These are phyloP conservation scores for Vanilla planifolia DNA, from an alignment of 106 monocot genomes.

Conservation along the genomic window DNA sequence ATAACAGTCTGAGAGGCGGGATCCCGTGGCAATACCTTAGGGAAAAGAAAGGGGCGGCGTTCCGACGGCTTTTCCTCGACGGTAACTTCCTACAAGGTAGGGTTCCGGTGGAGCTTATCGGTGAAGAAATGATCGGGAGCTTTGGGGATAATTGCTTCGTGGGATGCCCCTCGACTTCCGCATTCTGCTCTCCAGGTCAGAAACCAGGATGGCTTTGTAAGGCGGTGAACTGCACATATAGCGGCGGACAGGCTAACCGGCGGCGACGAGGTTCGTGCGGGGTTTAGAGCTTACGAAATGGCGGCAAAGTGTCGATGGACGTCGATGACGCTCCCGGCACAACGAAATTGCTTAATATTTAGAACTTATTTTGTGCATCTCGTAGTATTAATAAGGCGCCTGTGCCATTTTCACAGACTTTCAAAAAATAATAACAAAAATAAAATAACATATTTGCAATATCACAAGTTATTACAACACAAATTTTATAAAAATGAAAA, in stretches of 20 bases:
- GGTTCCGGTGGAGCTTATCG: constrained; percentile 29
- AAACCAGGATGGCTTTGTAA: constrained; percentile 45
- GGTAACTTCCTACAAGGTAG: constrained; percentile 55
- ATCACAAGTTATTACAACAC: too few relatives aligned
- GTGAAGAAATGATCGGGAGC: constrained; percentile 27
- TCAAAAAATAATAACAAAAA: too few relatives aligned
- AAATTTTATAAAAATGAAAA: too few relatives aligned
- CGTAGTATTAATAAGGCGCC: too few relatives aligned
- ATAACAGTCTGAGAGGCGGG: constrained; percentile 42
- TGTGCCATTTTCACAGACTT: too few relatives aligned
- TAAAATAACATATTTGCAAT: too few relatives aligned
- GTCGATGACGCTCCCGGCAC: neutral
- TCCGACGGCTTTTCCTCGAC: constrained; percentile 55
- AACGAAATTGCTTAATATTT: neutral
- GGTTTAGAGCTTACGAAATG: neutral
- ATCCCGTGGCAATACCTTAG: constrained; percentile 37
- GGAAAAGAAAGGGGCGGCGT: constrained; percentile 27
- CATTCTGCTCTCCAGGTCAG: constrained; percentile 44
- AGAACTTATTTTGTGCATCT: too few relatives aligned
- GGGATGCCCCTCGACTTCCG: constrained; percentile 25
- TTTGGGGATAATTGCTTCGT: constrained; percentile 60
- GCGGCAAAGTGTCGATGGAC: neutral
- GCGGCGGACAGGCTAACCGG: neutral
- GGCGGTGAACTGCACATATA: constrained; percentile 32
- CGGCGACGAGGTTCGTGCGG: neutral